Evolutionary conservation across 441 rosid species (phyloP).

Genomic region (Breynia disticha): DNA sequence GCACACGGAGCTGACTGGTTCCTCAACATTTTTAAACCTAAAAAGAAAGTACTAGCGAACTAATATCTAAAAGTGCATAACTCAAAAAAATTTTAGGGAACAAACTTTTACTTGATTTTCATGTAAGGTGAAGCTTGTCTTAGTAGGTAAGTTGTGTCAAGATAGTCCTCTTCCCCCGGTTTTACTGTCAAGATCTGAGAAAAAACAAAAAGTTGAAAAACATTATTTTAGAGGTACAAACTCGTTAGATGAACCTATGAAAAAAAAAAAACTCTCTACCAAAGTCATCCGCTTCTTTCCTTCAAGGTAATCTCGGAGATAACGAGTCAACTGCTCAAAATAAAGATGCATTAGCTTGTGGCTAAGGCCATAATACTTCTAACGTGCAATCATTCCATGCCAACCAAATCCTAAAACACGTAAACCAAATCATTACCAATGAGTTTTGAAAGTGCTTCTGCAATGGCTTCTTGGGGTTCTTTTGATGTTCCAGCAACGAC

Average conservation of each 20-base stretch:
- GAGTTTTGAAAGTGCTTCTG: constrained; percentile 86
- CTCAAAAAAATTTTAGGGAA: background rate
- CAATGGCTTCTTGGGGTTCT: constrained; percentile 70
- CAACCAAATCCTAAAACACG: too few species aligned
- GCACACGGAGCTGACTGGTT: constrained; percentile 19
- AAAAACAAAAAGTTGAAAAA: constrained; percentile 7
- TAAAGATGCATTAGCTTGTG: constrained; percentile 1
- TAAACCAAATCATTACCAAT: constrained; percentile 37
- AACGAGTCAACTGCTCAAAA: constrained; percentile 59
- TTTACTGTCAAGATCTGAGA: constrained; percentile 73
- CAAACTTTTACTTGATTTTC: constrained; percentile 58
- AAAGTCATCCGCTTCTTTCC: constrained; percentile 83
- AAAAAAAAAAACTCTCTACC: constrained; percentile 38
- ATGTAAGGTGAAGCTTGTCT: constrained; percentile 88
- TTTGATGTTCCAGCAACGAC: constrained; percentile 87
- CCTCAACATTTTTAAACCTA: constrained; percentile 65
- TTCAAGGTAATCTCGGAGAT: constrained; percentile 76
- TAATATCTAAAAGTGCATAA: background rate
- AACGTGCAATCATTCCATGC: too few species aligned
- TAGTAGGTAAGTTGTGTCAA: constrained; percentile 57
- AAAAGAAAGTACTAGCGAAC: constrained; percentile 13
- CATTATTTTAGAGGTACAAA: background rate
- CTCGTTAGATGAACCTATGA: background rate
- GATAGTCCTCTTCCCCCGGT: constrained; percentile 75
- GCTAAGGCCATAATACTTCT: too few species aligned